Evolutionary conservation across 2,329 filamentous ascomycete genomes (phyloP).

Genomic region (Xylogone sp.): DNA sequence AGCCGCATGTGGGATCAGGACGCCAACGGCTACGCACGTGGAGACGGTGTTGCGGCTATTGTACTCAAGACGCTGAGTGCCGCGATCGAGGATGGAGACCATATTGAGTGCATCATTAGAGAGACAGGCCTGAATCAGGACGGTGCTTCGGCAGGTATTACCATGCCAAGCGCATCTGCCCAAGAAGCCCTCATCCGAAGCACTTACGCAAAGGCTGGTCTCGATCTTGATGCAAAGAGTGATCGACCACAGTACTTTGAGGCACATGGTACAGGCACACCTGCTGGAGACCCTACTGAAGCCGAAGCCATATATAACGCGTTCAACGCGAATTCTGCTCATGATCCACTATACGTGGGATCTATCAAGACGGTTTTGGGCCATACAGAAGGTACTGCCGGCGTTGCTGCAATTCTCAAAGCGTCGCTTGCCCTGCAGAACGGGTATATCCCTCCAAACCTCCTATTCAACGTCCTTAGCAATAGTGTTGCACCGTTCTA

Average conservation of each 20-base stretch:
- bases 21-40: constrained; percentile 17
- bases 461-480: constrained; percentile 31
- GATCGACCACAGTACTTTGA: constrained; percentile 15
- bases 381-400: constrained; percentile 25
- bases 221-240: constrained; percentile 5
- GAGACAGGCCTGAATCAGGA: constrained; percentile 53
- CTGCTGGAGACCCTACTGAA: constrained; percentile 22
- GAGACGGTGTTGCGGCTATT: constrained; percentile 54
- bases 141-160: constrained; percentile 52
- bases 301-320: constrained; percentile 11
- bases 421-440: constrained; percentile 23
- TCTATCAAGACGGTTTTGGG: constrained; percentile 24
- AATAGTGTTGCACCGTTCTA: constrained; percentile 22
- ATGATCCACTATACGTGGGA: constrained; percentile 11
- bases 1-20: constrained; percentile 35
- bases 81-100: constrained; percentile 55
- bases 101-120: constrained; percentile 51
- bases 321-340: constrained; percentile 8
- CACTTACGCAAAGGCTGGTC: constrained; percentile 4
- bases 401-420: constrained; percentile 27
- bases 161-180: constrained; percentile 43
- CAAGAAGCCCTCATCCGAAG: constrained; percentile 25
- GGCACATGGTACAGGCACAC: constrained; percentile 25
- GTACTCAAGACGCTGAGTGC: constrained; percentile 55
- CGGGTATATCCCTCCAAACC: constrained; percentile 26